Base-by-base conservation (phyloP, 2,329 filamentous ascomycete genomes). In the Sordariomycetes sp. region DNA sequence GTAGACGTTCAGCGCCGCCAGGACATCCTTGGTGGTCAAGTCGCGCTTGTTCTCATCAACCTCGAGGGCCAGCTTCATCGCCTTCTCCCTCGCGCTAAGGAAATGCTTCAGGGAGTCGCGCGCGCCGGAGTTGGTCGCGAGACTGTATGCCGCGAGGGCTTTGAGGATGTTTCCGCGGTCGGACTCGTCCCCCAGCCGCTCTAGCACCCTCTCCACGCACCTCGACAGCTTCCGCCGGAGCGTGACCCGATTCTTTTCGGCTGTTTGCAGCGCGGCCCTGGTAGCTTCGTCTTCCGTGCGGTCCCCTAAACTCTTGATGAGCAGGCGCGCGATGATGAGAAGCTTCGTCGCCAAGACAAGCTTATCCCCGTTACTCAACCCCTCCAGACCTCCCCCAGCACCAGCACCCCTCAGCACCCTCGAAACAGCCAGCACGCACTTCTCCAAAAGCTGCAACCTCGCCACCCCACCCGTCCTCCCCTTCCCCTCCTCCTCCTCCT, bases 61-160 rank as follows among this genome's bases (percentile, higher is more conserved):
- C 22, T 82, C 80, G 54, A 92, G 77, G 12, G 81, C 78, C 45
- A 78, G 70, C 0, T 79, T 75, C 64, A 96, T 84, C 34, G 84
- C 84, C 58, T 87, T 81, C 48, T 81, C 78, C 52, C 92, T 79
- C 8, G 90, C 79, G 55, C 84, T 78, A 54, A 95, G 77, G 64
- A 96, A 92, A 69, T 94, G 85, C 8, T 82, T 76, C 56, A 96
- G 70, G 0, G 89, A 86, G 66, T 96, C 90, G 58, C 81, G 84
- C 0, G 89, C 84, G 0, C 90, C 87, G 0, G 87, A 90, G 64
- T 82, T 95, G 2, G 87, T 90, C 1, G 85, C 82, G 55, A 97
- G 75, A 60, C 89, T 90, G 67, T 90, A 91, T 0, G 91, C 90
- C 58, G 85, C 87, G 62, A 96, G 76, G 0, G 86, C 84, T 63